Evolutionary conservation across 73 alveolate species (phyloP), one percentile per base, ranked within the genome.

Genomic region (Urostyla sp.): DNA sequence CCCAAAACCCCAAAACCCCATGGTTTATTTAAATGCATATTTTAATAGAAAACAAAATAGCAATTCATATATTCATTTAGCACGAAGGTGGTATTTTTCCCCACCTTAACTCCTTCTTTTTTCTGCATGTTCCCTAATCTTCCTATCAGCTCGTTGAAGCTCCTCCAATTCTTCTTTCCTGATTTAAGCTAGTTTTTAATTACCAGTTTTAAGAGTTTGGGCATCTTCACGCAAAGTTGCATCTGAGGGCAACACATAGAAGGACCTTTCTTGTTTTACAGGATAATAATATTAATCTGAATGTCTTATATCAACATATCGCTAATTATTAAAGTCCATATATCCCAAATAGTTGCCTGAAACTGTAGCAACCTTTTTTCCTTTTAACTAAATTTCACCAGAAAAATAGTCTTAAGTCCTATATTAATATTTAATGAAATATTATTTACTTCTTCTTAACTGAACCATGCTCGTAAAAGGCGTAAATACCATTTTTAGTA

Each of bases 251-350:
- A 46, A 18, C 16, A 15, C 7, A 49, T 32, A 15, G 63, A 24
- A 8, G 53, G 54, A 1, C n/a, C 74, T 21, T 51, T 50, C 10
- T 18, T 23, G 21, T 26, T 6, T 30, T 67, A 43, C 78, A 23
- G 60, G 51, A 5, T 38, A 24, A 28, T 81, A 76, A 45, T 69
- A 84, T 0, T 91, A 79, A 0, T 45, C 30, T 20, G 58, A 53
- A 38, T 87, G 85, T 90, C 99, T 89, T 37, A 87, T 92, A 74
- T 96, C 99, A 96, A 97, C 93, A 86, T 89, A 96, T 81, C 99
- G 89, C 53, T 57, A 85, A 37, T 94, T 91, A 59, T 92, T 99
- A 81, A 96, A 88, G 59, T 96, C 98, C 49, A 96, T 75, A 83
- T 81, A 96, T 34, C 98, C 98, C 81, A 95, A 61, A 79, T 93